Evolutionary conservation across 176 grass and related monocot species (phyloP), one percentile per base, ranked within the genome.

Genomic region (Hordeum vulgare): DNA sequence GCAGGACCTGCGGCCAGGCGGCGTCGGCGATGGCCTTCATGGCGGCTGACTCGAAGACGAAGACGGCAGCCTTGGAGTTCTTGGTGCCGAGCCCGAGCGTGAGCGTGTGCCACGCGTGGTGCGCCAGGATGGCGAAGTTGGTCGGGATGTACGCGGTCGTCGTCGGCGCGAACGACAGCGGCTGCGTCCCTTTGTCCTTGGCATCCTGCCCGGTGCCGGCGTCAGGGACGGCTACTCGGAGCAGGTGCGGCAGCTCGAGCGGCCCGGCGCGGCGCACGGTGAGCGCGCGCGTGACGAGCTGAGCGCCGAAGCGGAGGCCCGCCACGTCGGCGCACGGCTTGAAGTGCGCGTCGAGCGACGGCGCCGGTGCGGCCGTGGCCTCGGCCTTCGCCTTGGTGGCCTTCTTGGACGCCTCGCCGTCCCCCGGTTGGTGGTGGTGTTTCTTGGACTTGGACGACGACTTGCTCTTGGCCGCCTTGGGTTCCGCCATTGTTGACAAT

Each of bases 91-190:
- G 92, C 0, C 95, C 92, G 14, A 98, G 92, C 3, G 95, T 98
- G 36, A 98, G 83, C 8, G 95, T 98, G 88, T 90, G 95, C 92
- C 95, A 98, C 25, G 95, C 95, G 80, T 98, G 90, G 71, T 98
- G 95, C 31, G 92, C 95, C 26, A 98, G 90, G 85, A 98, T 93
- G n/a, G 95, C 83, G 92, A 95, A 98, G 85, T 90, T 98, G 61
- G 95, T 98, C 29, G 92, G 95, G 64, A 98, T 84, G 80, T 93
- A 98, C 5, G 89, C 83, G 53, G 90, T 93, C 75, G 92, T 93
- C 25, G 92, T 95, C 21, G 95, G 92, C 31, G 90, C 86, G 85
- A 98, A 98, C 27, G 90, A 88, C 6, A 93, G 86, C 75, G 61
- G 53, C 34, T 28, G 68, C 27, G 81, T 28, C 39, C 74, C 45